Base-by-base conservation (phyloP, 2,329 filamentous ascomycete genomes). In the Daldinia sp. region DNA sequence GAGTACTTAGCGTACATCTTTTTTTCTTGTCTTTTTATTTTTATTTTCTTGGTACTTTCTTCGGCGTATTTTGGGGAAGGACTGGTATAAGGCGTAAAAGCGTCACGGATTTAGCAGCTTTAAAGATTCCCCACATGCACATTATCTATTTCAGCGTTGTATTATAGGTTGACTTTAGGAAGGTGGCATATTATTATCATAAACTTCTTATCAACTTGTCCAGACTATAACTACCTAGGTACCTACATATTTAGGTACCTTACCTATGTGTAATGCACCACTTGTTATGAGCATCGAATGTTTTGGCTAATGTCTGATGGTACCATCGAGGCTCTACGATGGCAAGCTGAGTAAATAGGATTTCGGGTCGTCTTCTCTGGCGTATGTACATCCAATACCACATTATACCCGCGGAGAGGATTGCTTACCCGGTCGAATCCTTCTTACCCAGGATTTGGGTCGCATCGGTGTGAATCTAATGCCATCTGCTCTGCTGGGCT, bases 371-470 rank as follows among this genome's bases (percentile, higher is more conserved):
- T 9, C 33, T 35, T 35, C 33, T 35, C 33, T 35, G 10, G 33
- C 5, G 2, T 39, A 39, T 39, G 35, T 39, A 39, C 41, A 9
- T 20, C n/a, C 2, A 44, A 44, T 44, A n/a, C 12, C 20, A 15
- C 23, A 46, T 23, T 6, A 6, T 46, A 46, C 10, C 20, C 2
- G 5, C 10, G 12, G 26, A 5, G 23, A 48, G 44, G 44, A 48
- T 48, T 28, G 44, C n/a, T 28, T 48, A 48, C 44, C 44, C 26
- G 23, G 44, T 28, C 10, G 44, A 48, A 48, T 48, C 44, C 44
- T 48, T 48, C 23, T 15, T 26, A n/a, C 20, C 13, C 15, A 28
- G 23, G 23, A 48, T 7, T 7, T 46, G 20, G 20, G 23, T 46
- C 18, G 42, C 15, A 28, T 48, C 23, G 26, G 6, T 6, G 26